Evolutionary conservation across 148 eudicot genomes (phyloP).

Genomic region (Persicaria maculosa): DNA sequence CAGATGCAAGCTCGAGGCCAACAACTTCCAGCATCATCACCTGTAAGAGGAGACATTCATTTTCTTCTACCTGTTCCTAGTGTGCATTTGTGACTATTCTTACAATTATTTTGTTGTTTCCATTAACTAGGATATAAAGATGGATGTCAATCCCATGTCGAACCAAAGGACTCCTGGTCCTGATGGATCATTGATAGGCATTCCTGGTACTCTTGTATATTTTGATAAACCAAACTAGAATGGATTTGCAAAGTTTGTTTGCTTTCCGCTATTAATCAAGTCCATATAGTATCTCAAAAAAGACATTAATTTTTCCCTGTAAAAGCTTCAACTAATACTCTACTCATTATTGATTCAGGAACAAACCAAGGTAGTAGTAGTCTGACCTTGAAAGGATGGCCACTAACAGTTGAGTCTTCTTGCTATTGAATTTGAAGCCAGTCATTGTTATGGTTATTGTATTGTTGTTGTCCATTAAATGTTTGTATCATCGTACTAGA

Average conservation of each 20-base stretch:
- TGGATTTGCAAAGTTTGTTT: not conserved
- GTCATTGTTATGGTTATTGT: not conserved
- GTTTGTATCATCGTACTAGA: not conserved
- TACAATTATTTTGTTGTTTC: not conserved
- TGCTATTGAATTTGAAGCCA: not conserved
- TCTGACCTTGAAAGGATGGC: slow-evolving; percentile 78
- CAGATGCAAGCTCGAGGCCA: slow-evolving; percentile 79
- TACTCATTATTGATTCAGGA: slow-evolving; percentile 33
- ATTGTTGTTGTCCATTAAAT: not conserved
- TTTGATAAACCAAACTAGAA: not conserved
- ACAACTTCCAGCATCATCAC: slow-evolving; percentile 59
- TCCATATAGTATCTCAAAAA: not conserved
- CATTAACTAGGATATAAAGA: slow-evolving; percentile 48
- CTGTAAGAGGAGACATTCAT: slow-evolving; percentile 23
- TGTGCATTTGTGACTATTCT: slow-evolving; percentile 7
- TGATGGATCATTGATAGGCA: slow-evolving; percentile 56
- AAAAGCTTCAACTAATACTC: slow-evolving; percentile 16
- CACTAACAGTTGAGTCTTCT: slow-evolving; percentile 56
- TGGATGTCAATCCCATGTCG: slow-evolving; percentile 42
- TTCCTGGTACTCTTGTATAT: slow-evolving; percentile 40
- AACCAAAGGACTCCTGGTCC: slow-evolving; percentile 47
- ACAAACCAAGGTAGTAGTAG: slow-evolving; percentile 57
- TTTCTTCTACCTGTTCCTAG: not conserved
- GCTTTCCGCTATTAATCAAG: not conserved
- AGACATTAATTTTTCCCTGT: not conserved